Percentiles rank a stretch among this genome's conserved stretches.
Conservation (phyloP, 2,329 filamentous ascomycete genomes). For the Xylaria sp. region DNA sequence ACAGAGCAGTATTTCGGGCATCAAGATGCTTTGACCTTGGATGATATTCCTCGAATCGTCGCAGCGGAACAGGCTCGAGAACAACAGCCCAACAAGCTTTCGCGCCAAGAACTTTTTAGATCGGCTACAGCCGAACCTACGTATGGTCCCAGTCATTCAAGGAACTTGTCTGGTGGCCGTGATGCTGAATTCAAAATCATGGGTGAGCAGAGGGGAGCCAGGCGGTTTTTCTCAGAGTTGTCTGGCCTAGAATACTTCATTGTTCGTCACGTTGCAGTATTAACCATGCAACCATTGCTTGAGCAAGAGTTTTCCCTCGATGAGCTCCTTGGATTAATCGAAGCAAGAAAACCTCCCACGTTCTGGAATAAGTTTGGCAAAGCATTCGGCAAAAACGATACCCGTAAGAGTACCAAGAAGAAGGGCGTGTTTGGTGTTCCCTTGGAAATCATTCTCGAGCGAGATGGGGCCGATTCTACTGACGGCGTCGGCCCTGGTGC, state of each 20-base stretch:
- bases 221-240: slow-evolving; percentile 95
- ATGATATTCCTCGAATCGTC: slow-evolving; percentile 96
- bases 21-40: slow-evolving; percentile 89
- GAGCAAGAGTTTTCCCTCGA: slow-evolving; percentile 93
- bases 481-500: slow-evolving; percentile 94
- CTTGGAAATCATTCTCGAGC: slow-evolving; percentile 87
- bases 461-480: slow-evolving; percentile 96
- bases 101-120: slow-evolving; percentile 73
- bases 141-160: slow-evolving; percentile 73
- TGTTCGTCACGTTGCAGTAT: slow-evolving; percentile 90
- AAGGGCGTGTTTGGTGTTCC: slow-evolving; percentile 94
- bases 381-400: slow-evolving; percentile 85
- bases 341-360: slow-evolving; percentile 85
- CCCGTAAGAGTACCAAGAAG: slow-evolving; percentile 81
- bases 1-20: slow-evolving; percentile 88
- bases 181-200: slow-evolving; percentile 61
- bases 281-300: slow-evolving; percentile 93
- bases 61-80: slow-evolving; percentile 95
- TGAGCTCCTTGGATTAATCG: slow-evolving; percentile 90
- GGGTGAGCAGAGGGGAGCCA: slow-evolving; percentile 65
- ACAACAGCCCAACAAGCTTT: slow-evolving; percentile 81
- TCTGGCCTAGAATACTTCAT: slow-evolving; percentile 98
- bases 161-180: slow-evolving; percentile 65
- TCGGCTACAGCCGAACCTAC: slow-evolving; percentile 68
- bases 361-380: slow-evolving; percentile 99